Evolutionary conservation across 164 flowering plant species (phyloP), one percentile per base, ranked within the genome.

Genomic region (Dillenia turbinata): DNA sequence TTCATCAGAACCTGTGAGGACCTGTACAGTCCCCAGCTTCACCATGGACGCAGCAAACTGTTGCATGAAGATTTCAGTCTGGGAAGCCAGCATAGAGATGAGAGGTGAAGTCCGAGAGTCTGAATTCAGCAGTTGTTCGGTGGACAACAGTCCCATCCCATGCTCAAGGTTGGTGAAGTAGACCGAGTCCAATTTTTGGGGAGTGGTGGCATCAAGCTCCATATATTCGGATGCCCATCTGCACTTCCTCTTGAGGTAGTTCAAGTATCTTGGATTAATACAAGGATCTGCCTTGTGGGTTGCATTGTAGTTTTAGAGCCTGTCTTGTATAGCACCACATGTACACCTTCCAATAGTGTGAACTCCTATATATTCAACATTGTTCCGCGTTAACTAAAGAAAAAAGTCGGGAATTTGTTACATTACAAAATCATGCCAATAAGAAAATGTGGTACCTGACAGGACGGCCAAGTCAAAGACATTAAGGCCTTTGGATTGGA

Each of bases 21-120:
- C 86, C 24, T 76, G 73, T 44, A 77, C 64, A 47, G 78, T 83
- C 10, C 87, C 96, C 12, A 90, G 83, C 69, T 83, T 93, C 16
- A 70, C 78, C 94, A 93, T 90, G 46, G 98, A 83, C 13, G 72
- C 86, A 0, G 73, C 83, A 68, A 93, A 93, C 71, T 81, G 86
- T 48, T 69, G 65, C 7, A 17, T 10, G 79, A 85, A 90, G 13
- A 73, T 50, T 8, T 44, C 33, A 1, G 84, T 66, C 6, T 80
- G 71, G 6, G 59, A 53, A 19, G 77, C 81, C 47, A 87, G 62
- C 2, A 84, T 71, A 11, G 47, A 10, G 11, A 83, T 83, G 51
- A 87, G 50, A 1, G 80, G 73, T 0, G 60, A 15, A 45, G 96
- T 89, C 51, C 90, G 76, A 9, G 84, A 57, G 48, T 84, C 94